Conservation (phyloP, 148 eudicot genomes). For the Agrostemma githago region DNA sequence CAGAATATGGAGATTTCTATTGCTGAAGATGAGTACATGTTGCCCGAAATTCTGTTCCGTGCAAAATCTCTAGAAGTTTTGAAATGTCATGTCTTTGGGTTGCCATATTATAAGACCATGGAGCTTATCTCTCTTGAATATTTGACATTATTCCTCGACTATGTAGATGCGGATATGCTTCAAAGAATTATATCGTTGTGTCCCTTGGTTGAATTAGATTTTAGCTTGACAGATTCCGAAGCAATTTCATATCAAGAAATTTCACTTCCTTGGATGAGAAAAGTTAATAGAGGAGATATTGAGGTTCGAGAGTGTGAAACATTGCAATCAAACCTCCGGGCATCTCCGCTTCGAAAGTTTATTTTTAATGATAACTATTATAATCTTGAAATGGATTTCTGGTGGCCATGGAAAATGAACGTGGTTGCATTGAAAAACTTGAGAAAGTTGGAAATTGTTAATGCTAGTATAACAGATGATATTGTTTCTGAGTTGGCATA, state of each 20-base stretch:
- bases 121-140: background rate
- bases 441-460: background rate
- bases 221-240: background rate
- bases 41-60: constrained; percentile 3
- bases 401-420: background rate
- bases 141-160: background rate
- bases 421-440: constrained; percentile 8
- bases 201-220: constrained; percentile 5
- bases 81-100: background rate
- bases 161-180: background rate
- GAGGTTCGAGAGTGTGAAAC: background rate
- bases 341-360: background rate
- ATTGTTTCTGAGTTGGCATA: background rate
- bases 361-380: background rate
- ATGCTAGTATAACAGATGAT: background rate
- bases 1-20: background rate
- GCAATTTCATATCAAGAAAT: background rate
- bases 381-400: background rate
- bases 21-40: background rate
- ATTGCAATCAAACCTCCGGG: background rate
- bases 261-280: constrained; percentile 10
- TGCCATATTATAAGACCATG: background rate
- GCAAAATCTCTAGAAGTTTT: constrained; percentile 5
- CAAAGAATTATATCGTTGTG: background rate
- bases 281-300: too few relatives aligned